Conservation (phyloP, 305 asterid genomes). For the Solanum chacoense region DNA sequence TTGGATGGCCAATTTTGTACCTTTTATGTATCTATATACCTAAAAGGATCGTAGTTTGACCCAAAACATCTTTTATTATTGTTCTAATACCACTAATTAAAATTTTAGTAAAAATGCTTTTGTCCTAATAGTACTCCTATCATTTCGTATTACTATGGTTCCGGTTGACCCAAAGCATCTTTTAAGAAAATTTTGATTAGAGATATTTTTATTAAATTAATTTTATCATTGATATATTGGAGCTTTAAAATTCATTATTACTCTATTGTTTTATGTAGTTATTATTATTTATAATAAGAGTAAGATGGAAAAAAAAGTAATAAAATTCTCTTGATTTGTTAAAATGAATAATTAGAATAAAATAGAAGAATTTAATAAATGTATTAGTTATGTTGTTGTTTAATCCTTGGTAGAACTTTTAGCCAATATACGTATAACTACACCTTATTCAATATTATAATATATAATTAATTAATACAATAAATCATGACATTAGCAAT, state of each 20-base stretch:
- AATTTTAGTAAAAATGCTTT: too few relatives aligned
- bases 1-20: neutral
- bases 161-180: neutral
- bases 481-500: neutral
- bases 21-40: neutral
- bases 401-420: neutral
- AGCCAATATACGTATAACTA: neutral
- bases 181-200: neutral
- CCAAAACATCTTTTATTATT: neutral
- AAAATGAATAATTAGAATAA: too few relatives aligned
- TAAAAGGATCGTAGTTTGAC: neutral
- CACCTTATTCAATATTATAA: neutral
- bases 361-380: too few relatives aligned
- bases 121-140: too few relatives aligned
- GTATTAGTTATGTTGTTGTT: neutral
- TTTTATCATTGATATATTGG: neutral
- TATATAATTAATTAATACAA: neutral
- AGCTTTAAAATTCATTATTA: neutral
- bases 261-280: neutral
- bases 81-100: neutral
- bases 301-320: neutral
- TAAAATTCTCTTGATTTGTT: neutral
- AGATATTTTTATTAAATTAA: too few relatives aligned
- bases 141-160: too few relatives aligned
- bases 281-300: too few relatives aligned